Evolutionary conservation across 768 basidiomycete species (phyloP), one percentile per base, ranked within the genome.

Genomic region (Albatrellus ellisii): DNA sequence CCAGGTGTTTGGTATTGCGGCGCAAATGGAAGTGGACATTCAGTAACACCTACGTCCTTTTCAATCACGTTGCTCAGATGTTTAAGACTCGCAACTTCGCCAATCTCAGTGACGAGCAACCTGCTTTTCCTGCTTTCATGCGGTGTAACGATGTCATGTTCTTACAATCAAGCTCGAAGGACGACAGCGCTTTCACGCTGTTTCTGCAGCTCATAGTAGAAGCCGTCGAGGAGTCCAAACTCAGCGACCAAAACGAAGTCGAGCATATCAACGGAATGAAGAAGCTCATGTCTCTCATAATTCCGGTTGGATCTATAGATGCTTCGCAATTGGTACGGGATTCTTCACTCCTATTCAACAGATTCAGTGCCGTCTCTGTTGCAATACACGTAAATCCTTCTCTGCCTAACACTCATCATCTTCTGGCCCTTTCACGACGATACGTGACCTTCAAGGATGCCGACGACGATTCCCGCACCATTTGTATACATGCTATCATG

Each of bases 121-220:
- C 70, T 27, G 80, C 81, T 46, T 87, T 80, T 52, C 85, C 90
- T 15, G 59, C 61, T 15, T 95, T 89, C 59, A 65, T 87, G 49
- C 63, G 70, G 35, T n/a, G n/a, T 49, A 70, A 4, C 62, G 66
- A 34, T 67, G 85, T 49, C 62, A 76, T 54, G 58, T 60, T 2
- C 59, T 77, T 9, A 66, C 87, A 4, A 63, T 63, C 14, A 58
- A 64, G 15, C 64, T 66, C 38, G 68, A 57, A 60, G 14, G 57
- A 58, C 14, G 91, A 94, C 51, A 75, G 81, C 1, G 73, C 83
- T 1, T 91, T 82, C 53, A 68, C 73, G n/a, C 55, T 85, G 5
- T 85, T 90, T 54, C 65, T 94, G 34, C 88, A 90, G 56, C 67
- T 95, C 42, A 66, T 91, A 26, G 72, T 79, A n/a, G 73, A 74